Base-by-base conservation (phyloP, 139 green algal genomes). In the Haematococcus lacustris region DNA sequence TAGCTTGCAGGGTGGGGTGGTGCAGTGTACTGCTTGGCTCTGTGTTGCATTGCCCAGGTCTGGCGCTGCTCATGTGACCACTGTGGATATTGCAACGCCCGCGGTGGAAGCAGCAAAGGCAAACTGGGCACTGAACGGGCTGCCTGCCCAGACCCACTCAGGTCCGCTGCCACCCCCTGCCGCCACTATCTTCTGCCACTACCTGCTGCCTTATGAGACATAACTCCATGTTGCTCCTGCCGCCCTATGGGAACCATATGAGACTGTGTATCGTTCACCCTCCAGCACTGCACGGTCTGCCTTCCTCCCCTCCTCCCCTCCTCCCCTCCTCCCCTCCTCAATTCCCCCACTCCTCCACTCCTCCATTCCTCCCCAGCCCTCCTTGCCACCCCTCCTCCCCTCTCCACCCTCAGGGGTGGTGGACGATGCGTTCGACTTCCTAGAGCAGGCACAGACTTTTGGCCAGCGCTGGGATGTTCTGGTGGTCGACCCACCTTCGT, bases 101-200 rank as follows among this genome's bases (percentile, higher is more conserved):
- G 83, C 83, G 37, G 33, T 85, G 3, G 2, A 51, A 17, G 72
- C 50, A 39, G 80, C 83, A 0, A 38, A 57, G 3, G 30, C 33
- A 60, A 86, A 88, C 76, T 88, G 83, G 83, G 70, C 38, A 9
- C 78, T 85, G 26, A 88, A 88, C 66, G 78, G 78, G 0, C 64
- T 88, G 34, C 30, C 66, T 0, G 59, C 75, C 4, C 9, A 0
- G 0, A n/a, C 33, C 3, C 83, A 88, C 67, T 34, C 51, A 17
- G 50, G 50, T 33, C 47, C 70, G 37, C 62, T 64, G 53, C 9
- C 23, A 64, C 17, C 43, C 17, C 17, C 9, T 17, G 17, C 9
- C 43, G 9, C 17, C 43, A 53, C 9, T 53, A 53, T 28, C 43
- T 9, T 9, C 9, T 9, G 43, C 17, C 17, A 53, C n/a, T n/a